Evolutionary conservation across 148 eudicot species (phyloP), one percentile per base, ranked within the genome.

Genomic region (Chenopodium quinoa): DNA sequence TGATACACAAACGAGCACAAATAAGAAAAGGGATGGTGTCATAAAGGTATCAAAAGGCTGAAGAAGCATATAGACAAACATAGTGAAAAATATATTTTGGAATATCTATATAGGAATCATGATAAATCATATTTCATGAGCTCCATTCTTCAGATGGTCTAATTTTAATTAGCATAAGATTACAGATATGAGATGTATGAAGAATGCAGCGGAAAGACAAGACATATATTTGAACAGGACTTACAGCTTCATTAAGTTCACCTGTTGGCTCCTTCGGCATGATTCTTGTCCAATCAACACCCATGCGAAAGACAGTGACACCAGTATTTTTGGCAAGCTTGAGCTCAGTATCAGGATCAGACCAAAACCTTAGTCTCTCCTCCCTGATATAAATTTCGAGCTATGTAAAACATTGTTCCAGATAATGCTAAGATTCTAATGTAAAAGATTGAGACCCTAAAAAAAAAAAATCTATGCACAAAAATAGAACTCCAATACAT

Each of bases 301-400:
- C 99, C 99, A 96, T 88, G 32, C 99, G 91, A 64, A 96, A 96
- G 82, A 96, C 98, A 77, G 85, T 85, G 16, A 91, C 82, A 64
- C 99, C 99, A 10, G 99, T 91, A 80, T 89, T 89, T 84, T 90
- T 93, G 76, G 99, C 99, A 85, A 96, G 89, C 84, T 92, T 88
- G 66, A 96, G 85, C 79, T 96, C 99, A 34, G 89, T 88, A 82
- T 96, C 99, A 75, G 99, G 99, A 85, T 96, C 99, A 54, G 98
- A 96, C 99, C 99, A 96, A 90, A 96, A 96, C 87, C 92, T 88
- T 82, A 96, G 85, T 86, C 99, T 91, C 91, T 96, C 99, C 91
- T 96, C 90, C 95, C 99, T 95, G 89, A 86, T 87, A 90, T 50
- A 20, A 27, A 81, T 71, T 63, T 78, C 77, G 75, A 54, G 78